Evolutionary conservation across 2,329 filamentous ascomycete species (phyloP).

Genomic region (Dactylellina cionopaga): DNA sequence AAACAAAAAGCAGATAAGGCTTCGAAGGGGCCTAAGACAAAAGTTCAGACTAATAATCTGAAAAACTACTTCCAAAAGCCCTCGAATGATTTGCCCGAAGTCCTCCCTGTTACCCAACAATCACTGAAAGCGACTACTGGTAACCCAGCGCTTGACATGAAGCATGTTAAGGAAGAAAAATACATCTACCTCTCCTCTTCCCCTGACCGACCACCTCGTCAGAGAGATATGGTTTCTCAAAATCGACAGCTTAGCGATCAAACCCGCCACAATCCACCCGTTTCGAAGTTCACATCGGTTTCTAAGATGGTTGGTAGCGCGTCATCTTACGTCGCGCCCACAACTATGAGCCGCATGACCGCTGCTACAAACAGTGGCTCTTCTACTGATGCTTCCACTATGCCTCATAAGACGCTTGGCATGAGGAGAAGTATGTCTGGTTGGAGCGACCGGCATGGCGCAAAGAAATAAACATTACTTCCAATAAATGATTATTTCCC

Average conservation of each 20-base stretch:
- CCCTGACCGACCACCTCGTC: conserved; percentile 29
- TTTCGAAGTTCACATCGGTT: conserved; percentile 24
- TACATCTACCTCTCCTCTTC: conserved; percentile 49
- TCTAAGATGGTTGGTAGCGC: neutral
- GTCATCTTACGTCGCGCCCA: conserved; percentile 21
- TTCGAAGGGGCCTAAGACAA: conserved; percentile 18
- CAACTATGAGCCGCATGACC: conserved; percentile 34
- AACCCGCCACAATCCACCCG: conserved; percentile 28
- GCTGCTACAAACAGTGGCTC: neutral
- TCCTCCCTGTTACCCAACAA: neutral
- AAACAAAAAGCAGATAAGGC: conserved; percentile 30
- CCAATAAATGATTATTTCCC: neutral
- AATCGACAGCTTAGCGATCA: conserved; percentile 14
- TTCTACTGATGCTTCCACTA: conserved; percentile 52
- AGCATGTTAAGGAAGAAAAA: neutral
- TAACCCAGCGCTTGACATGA: neutral
- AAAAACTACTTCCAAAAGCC: conserved; percentile 54
- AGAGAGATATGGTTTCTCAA: conserved; percentile 11
- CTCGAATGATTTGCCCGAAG: conserved; percentile 9
- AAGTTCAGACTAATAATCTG: conserved; percentile 52
- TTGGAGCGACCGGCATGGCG: conserved; percentile 60
- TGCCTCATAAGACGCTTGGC: conserved; percentile 63
- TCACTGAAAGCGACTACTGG: neutral
- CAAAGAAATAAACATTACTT: conserved; percentile 15
- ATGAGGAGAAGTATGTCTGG: conserved; percentile 65